Base-by-base conservation (phyloP, 2,329 filamentous ascomycete species). In the Geosmithia putterillii region DNA sequence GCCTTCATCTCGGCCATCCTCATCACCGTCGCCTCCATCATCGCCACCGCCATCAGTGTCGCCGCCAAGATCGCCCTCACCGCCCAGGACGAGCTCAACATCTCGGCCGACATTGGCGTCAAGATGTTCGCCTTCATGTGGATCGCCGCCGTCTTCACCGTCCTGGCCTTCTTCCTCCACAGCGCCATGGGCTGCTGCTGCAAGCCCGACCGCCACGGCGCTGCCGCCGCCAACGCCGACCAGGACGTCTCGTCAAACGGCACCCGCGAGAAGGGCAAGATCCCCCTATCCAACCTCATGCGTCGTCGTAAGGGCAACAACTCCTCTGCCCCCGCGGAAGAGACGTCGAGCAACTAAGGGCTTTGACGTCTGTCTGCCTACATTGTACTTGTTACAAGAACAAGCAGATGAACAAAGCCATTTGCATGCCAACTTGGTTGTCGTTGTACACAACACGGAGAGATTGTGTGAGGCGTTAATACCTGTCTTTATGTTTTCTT, bases 51-150 rank as follows among this genome's bases (percentile, higher is more conserved):
- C 54, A 87, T 95, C 70, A 88, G 85, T 57, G 63, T 86, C 47
- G 85, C 89, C 47, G 88, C 94, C 66, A 75, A 79, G 50, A 79
- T 86, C 46, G 85, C 86, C 44, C 78, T 94, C 52, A 79, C 78
- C 19, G 73, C 72, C 4, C 79, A 84, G 54, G 71, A 73, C 2
- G 78, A 85, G 45, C 67, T 95, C 42, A 92, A 94, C 59, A 88
- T 95, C 51, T 59, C 65, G 9, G 84, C 81, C 3, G 63, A 72
- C 3, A 66, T 94, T 28, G 88, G 88, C 6, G 63, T 59, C 32
- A 72, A 77, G 50, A 89, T 94, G 83, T 76, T 94, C 54, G 83
- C 67, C 0, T 94, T 94, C 56, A 90, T 94, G 82, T 96, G 90
- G 89, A 74, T 87, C 22, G 85, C 82, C 0, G 73, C 79, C 0